phyloP scores from a whole-genome alignment of 225 moss, liverwort and hornwort species.

The Ulota crispa region DNA sequence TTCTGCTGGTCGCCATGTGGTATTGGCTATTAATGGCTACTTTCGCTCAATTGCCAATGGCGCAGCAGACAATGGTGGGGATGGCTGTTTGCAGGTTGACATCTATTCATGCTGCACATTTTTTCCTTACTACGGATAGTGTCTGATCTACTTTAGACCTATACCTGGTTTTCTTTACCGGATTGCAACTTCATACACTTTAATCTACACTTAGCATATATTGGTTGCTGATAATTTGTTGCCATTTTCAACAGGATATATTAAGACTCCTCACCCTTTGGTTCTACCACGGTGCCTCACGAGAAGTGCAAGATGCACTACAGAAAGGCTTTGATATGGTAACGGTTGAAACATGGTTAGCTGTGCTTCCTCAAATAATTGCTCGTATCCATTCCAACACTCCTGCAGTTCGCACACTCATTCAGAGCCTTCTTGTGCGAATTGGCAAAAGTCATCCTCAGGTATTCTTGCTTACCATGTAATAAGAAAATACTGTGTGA shows the following conservation, averaged over 20 bases:
- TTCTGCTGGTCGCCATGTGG: constrained; percentile 77
- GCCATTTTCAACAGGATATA: constrained; percentile 70
- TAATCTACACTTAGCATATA: neutral
- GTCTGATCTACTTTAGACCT: neutral
- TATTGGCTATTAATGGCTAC: constrained; percentile 83
- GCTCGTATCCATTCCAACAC: constrained; percentile 92
- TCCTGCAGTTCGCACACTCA: constrained; percentile 81
- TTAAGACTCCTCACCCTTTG: constrained; percentile 94
- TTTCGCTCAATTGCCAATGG: constrained; percentile 89
- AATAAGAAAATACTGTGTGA: neutral
- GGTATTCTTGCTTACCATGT: constrained; percentile 34
- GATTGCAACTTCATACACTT: neutral
- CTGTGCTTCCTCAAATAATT: constrained; percentile 95
- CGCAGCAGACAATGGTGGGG: constrained; percentile 75
- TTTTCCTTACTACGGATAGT: neutral
- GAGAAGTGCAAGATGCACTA: constrained; percentile 79
- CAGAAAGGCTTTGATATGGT: constrained; percentile 75
- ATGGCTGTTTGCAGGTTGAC: constrained; percentile 86
- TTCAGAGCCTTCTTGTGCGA: constrained; percentile 77
- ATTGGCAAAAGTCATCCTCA: constrained; percentile 96
- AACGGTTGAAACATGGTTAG: constrained; percentile 93
- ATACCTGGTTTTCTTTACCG: neutral
- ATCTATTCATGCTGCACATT: constrained; percentile 15
- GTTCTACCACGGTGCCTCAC: constrained; percentile 90
- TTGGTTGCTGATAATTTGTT: constrained; percentile 10